Base-by-base conservation (phyloP, 225 moss, liverwort and hornwort species). In the Marchantia paleacea region DNA sequence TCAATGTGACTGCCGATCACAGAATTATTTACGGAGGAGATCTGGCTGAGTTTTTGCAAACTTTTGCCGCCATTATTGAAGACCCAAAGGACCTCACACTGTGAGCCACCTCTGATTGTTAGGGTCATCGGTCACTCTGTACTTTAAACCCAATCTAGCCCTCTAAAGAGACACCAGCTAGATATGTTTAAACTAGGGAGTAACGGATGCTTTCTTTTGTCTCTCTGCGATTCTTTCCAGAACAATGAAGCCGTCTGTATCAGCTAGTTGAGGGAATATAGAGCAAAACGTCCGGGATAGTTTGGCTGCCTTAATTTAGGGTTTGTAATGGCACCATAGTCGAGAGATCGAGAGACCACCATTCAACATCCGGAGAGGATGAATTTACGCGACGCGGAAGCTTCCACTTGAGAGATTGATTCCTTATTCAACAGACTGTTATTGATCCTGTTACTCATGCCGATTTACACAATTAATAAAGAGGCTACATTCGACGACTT, bases 1-100 rank as follows among this genome's bases (percentile, higher is more conserved):
- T 99, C 0, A 99, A 94, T 77, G 95, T 99, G 47, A 99, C 99
- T 31, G 99, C 95, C 7, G 99, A 99, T 78, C 99, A 99, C 81
- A 90, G 99, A 75, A 92, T 95, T 49, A 91, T 99, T 73, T 99
- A 99, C 22, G 99, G 99, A 29, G 95, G 93, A 47, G 95, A 99
- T 77, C 72, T 99, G 68, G 99, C 99, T 51, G 94, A 91, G 65
- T 99, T 99, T 76, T 87, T 99, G 89, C 93, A 91, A 81, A 95
- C 99, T 39, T 90, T 99, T 83, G 91, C 99, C 58, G 84, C 83
- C 24, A 92, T 99, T 25, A 84, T 95, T 75, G 95, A 99, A 86
- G 92, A 99, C 81, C 95, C 99, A 0, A 94, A 95, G 83, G 95
- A 99, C 30, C 77, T 99, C 12, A 91, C 92, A 69, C 84, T 99